Base-by-base conservation (phyloP, 2,329 filamentous ascomycete genomes). In the Paecilomyces dactylethromorphus region DNA sequence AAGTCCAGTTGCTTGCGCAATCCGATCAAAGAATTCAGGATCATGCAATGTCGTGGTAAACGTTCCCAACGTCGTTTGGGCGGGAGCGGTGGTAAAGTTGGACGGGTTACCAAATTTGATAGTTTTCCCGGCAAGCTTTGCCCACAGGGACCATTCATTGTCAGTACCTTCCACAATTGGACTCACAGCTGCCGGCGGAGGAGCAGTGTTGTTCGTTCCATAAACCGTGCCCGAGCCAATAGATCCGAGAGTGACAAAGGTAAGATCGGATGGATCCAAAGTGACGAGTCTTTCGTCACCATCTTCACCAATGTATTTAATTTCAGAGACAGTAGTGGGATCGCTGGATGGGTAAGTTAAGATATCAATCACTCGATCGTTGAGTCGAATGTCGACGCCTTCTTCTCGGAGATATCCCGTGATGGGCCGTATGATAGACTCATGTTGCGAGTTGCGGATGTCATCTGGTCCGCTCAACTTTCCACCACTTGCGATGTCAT, bases 41-140 rank as follows among this genome's bases (percentile, higher is more conserved):
- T 64, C 61, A 33, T 71, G 68, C 4, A 76, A 64, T 0, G 76
- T 79, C 26, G 77, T 68, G 3, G 77, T 78, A 31, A 78, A 78
- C 0, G 73, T 75, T 58, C 74, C 72, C 66, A 76, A 70, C 21
- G 71, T 72, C 8, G 73, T 74, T 53, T 77, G 69, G 1, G 63
- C 53, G 22, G 71, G 63, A 24, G 74, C 68, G 1, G 66, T 71
- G 59, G 71, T 74, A 63, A 80, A 80, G 53, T 74, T 76, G 32
- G 75, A 71, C 0, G 77, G 74, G 53, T 74, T 72, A 29, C 76
- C 74, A 58, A 78, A 74, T 0, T 68, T 66, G 39, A 65, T 55
- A 50, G 68, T 66, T 58, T 73, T 71, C 21, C 65, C 62, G 0
- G 73, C 66, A 15, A 77, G 65, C 7, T 68, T 68, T 7, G 64